Base-by-base conservation (phyloP, 2,329 filamentous ascomycete genomes). In the Nigrospora sphaerica region DNA sequence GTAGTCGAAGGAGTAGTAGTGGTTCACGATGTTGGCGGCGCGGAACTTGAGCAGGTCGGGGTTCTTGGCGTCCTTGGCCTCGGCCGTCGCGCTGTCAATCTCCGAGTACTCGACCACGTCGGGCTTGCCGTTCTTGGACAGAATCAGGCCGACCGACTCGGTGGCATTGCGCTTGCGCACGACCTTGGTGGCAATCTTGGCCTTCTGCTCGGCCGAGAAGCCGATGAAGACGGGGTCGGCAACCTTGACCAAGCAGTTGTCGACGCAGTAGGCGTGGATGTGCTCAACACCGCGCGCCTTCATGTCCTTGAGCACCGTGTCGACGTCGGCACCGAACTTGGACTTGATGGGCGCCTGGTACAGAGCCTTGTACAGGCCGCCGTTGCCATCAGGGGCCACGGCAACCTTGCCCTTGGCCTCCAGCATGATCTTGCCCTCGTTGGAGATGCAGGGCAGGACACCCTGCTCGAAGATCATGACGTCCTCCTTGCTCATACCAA, bases 201-300 rank as follows among this genome's bases (percentile, higher is more conserved):
- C 92, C 50, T 89, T 73, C 66, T 92, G 88, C 44, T 84, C 80
- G 37, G 92, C 90, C 5, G 90, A 80, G 70, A 97, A 97, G 57
- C 93, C 93, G 58, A 97, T 85, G 72, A 98, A 97, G 57, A 89
- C 80, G 13, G 93, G 93, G 62, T 98, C 93, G 28, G 92, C 92
- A n/a, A 98, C 92, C 71, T 89, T 92, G 65, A 95, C 92, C n/a
- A 98, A 80, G 72, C 92, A 97, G 76, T 98, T 98, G 73, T 98
- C 93, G 39, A 98, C 93, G 62, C 93, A 96, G 78, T 97, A 97
- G 41, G 91, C 86, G 69, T 98, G 92, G 52, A 98, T 86, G 72
- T 98, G 93, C 75, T 95, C 72, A 62, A 97, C 86, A 42, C 90
- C 91, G 47, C 92, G 87, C 70, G 83, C 83, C 57, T 81, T 79